Base-by-base conservation (phyloP, 768 basidiomycete species). In the Mycena sanguinolenta region DNA sequence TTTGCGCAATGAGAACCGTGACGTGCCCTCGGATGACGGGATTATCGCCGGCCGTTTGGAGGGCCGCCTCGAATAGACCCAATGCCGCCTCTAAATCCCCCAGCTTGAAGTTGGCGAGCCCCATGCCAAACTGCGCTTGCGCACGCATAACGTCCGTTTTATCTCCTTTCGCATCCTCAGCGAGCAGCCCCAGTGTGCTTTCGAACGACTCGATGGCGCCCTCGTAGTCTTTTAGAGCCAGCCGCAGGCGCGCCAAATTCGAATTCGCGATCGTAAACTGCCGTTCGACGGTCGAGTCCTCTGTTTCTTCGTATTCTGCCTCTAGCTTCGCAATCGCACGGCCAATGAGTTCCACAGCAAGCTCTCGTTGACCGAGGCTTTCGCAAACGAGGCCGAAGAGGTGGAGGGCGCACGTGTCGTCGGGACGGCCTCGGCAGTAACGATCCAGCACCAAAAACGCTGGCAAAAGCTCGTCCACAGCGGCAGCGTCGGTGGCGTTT, bases 371-470 rank as follows among this genome's bases (percentile, higher is more conserved):
- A 16, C 91, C 93, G 6, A 99, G 82, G 61, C 91, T 87, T 77
- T 99, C 98, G 77, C 92, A 95, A 25, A 98, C 83, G 7, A 99
- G 88, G 0, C 91, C 93, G 65, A 93, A 89, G 21, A 99, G 89
- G 77, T 99, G 95, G 13, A 95, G 81, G 0, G 91, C 96, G 30
- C 89, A 84, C 2, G 92, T 85, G 73, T 98, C 94, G 58, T 84
- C 80, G 0, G 95, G 91, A 8, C 87, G 84, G 44, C 88, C 87
- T 70, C 88, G 86, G 75, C 87, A 88, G 80, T 94, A 97, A 3
- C 95, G 90, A 53, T 89, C 88, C 25, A 98, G 82, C 8, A 93
- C 88, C 76, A 94, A 95, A 82, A 96, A 96, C 3, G 92, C 90
- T 2, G 92, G 90, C 32, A 94, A 85, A 12, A 97, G 84, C 2